Evolutionary conservation across 352 stramenopile genomes (phyloP), one percentile per base, ranked within the genome.

Genomic region (Globisporangium parvum): DNA sequence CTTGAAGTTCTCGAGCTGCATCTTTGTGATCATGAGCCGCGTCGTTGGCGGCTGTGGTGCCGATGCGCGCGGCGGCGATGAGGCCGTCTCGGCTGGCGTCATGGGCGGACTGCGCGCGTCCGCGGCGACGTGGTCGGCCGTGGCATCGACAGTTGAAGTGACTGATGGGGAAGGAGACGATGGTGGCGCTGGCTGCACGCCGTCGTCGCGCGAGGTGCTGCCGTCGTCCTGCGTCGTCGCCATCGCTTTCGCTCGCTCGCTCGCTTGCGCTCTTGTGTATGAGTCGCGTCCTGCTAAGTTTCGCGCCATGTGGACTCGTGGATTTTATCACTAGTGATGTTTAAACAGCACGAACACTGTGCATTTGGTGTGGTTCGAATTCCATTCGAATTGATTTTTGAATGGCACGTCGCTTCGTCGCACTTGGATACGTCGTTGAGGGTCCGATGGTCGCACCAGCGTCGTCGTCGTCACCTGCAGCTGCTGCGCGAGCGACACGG

Each of bases 1-100:
- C 76, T 99, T 99, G 76, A 99, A 99, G 70, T 99, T 99, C 71
- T 99, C 93, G 47, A 99, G 69, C 67, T 84, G 88, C 87, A 99
- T 98, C 74, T 98, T 98, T 10, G 88, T 98, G 70, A 99, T 99
- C 87, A 99, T 97, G 9, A 98, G 72, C 2, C 96, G 87, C 61
- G 82, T 83, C 35, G 67, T 59, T 6, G 75, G 71, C 46, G 51
- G 44, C n/a, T 20, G 21, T 18, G 45, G 5, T 17, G 47, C 3
- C 18, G 48, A 44, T 4, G 48, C 2, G 10, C n/a, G 11, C 9
- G 15, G 14, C 17, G 15, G 11, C 6, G 14, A 4, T 44, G 39
- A 3, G 9, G 39, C 11, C 20, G 14, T n/a, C 14, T 15, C 14
- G 14, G 9, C 39, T 2, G 14, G 24, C 46, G 46, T 51, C 24